Conservation (phyloP, 2,329 filamentous ascomycete species). For the Rhexocercosporidium sp. region DNA sequence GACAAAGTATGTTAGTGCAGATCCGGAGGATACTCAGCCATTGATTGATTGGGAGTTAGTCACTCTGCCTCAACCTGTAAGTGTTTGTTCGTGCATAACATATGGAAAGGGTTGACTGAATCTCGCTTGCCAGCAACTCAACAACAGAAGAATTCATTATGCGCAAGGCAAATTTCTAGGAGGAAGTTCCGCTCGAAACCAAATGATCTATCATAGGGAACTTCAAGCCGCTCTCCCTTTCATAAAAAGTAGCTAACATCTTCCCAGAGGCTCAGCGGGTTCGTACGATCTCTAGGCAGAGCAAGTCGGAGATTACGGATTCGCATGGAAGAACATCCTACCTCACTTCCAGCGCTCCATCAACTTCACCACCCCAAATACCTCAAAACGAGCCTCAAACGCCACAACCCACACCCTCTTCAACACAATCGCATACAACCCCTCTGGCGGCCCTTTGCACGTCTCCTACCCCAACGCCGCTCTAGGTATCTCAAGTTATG, state of each 20-base stretch:
- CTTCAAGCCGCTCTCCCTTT: no score
- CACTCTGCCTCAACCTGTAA: conserved; percentile 18
- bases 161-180: conserved; percentile 38
- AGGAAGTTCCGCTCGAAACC: conserved; percentile 48
- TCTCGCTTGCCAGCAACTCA: no score
- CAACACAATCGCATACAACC: not conserved
- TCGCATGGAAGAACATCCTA: conserved; percentile 52
- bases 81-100: no score
- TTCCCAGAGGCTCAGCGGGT: conserved; percentile 46
- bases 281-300: conserved; percentile 45
- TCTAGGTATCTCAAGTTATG: not conserved
- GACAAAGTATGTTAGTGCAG: not conserved
- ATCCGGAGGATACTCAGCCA: no score
- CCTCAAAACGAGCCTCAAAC: conserved; percentile 33
- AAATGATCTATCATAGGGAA: conserved; percentile 45
- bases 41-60: conserved; percentile 27
- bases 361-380: conserved; percentile 36
- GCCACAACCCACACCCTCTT: conserved; percentile 26
- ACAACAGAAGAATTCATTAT: conserved; percentile 22
- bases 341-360: conserved; percentile 49
- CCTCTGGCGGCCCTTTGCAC: not conserved
- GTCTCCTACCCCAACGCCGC: not conserved
- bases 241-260: no score
- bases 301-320: conserved; percentile 48
- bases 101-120: no score